Conservation (phyloP, 225 moss, liverwort and hornwort species). For the Asterella californica region DNA sequence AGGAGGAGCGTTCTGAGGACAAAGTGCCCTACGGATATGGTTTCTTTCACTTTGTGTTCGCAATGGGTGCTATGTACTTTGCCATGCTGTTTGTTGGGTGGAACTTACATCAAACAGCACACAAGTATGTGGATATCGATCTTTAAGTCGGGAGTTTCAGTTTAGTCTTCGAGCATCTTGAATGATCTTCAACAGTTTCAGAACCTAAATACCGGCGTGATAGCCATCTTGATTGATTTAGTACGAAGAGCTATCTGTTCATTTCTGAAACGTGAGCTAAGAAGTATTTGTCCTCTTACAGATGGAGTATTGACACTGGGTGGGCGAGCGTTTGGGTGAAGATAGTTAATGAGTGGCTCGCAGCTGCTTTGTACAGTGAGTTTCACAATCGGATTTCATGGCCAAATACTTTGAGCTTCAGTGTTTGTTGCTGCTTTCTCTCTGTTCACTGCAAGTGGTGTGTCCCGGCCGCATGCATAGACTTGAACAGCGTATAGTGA, state of each 20-base stretch:
- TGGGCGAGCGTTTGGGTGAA: slow-evolving; percentile 99
- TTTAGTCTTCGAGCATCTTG: too few relatives aligned
- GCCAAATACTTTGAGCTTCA: neutral
- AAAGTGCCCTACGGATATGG: slow-evolving; percentile 84
- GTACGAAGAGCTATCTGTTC: neutral
- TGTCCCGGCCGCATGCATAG: neutral
- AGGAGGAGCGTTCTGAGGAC: slow-evolving; percentile 36
- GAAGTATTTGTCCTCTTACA: slow-evolving; percentile 11
- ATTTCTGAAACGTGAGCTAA: neutral
- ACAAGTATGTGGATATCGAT: slow-evolving; percentile 48
- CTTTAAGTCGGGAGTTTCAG: neutral
- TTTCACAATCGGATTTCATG: neutral
- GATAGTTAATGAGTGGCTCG: slow-evolving; percentile 92
- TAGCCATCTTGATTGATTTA: neutral
- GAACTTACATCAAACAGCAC: slow-evolving; percentile 93
- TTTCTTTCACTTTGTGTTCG: slow-evolving; percentile 96
- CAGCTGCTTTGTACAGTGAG: slow-evolving; percentile 85
- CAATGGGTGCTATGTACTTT: slow-evolving; percentile 93
- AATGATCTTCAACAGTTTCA: neutral
- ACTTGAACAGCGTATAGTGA: neutral
- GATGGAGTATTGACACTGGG: slow-evolving; percentile 97
- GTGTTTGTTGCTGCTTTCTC: neutral
- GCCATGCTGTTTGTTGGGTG: slow-evolving; percentile 98
- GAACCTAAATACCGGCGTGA: neutral
- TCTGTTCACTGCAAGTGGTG: neutral